These are phyloP conservation scores for Rhodofomes roseus DNA, from an alignment of 1,284 basidiomycete genomes.

Conservation along the genomic window DNA sequence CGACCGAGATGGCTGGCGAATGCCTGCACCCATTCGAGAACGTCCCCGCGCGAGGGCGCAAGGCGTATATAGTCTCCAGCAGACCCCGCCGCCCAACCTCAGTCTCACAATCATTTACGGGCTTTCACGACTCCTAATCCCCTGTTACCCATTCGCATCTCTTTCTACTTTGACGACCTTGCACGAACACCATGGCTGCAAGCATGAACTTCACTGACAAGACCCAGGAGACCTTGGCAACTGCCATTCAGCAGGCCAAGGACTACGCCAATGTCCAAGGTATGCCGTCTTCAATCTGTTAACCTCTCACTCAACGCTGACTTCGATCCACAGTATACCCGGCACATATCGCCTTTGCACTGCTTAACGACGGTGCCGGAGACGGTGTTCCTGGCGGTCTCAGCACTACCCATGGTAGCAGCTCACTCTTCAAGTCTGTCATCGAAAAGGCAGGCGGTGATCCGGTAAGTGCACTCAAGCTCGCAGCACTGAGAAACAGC, in stretches of 20 bases:
- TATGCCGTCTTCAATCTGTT: slow-evolving; percentile 23
- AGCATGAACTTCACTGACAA: slow-evolving; percentile 82
- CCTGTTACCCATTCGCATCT: too few relatives aligned
- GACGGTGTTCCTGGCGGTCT: slow-evolving; percentile 29
- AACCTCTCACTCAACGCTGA: slow-evolving; percentile 5
- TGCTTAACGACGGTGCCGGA: slow-evolving; percentile 60
- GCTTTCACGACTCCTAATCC: slow-evolving; percentile 4
- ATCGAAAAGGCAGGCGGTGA: slow-evolving; percentile 79
- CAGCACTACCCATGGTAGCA: slow-evolving; percentile 21
- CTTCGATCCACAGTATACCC: slow-evolving; percentile 52
- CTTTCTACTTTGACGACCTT: slow-evolving; percentile 5
- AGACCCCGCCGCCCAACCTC: slow-evolving; percentile 18
- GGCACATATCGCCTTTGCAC: slow-evolving; percentile 71
- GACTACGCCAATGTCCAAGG: slow-evolving; percentile 81
- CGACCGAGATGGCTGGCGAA: slow-evolving; percentile 2
- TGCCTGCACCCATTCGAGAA: slow-evolving; percentile 6
- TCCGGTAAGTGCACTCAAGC: slow-evolving; percentile 42
- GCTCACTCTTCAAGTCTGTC: slow-evolving; percentile 70
- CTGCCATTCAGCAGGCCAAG: slow-evolving; percentile 76
- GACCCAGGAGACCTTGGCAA: slow-evolving; percentile 60
- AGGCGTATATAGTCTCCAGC: slow-evolving; percentile 18
- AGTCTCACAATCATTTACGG: slow-evolving; percentile 13
- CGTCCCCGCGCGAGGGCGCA: background rate
- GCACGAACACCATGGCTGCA: slow-evolving; percentile 41
- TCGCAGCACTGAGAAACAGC: background rate